Evolutionary conservation across 2,329 filamentous ascomycete species (phyloP).

Genomic region (Talaromyces rugulosus): DNA sequence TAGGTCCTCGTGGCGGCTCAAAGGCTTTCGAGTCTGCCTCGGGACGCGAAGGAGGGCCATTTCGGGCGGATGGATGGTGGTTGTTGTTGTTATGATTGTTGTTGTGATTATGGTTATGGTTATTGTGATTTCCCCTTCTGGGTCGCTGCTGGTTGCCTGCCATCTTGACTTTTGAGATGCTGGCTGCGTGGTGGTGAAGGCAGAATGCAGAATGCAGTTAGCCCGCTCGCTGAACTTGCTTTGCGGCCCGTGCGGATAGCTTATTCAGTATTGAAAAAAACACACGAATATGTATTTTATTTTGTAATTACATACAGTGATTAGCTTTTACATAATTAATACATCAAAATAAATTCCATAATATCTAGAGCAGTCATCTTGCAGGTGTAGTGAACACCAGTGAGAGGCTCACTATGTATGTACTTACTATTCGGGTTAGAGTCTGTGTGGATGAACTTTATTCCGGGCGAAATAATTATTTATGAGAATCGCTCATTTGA

Average conservation of each 20-base stretch:
- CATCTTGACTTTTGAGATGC: not conserved
- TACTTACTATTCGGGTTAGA: too few species aligned
- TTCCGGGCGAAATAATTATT: too few species aligned
- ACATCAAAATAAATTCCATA: not conserved
- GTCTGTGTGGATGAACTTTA: too few species aligned
- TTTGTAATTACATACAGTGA: not conserved
- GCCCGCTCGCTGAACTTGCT: not conserved
- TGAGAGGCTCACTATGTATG: too few species aligned
- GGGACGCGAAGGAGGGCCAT: slow-evolving; percentile 7
- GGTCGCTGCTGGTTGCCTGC: slow-evolving; percentile 10
- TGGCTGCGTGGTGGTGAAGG: not conserved
- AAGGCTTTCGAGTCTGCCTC: slow-evolving; percentile 3
- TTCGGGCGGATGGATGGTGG: not conserved
- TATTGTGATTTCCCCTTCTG: slow-evolving; percentile 5
- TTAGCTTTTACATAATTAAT: not conserved
- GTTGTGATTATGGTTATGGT: not conserved
- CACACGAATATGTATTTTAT: not conserved
- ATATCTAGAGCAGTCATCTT: too few species aligned
- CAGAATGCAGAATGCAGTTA: not conserved
- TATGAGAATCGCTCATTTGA: too few species aligned
- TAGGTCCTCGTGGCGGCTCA: slow-evolving; percentile 8
- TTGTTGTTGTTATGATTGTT: not conserved
- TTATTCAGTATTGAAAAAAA: not conserved
- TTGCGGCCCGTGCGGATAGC: not conserved
- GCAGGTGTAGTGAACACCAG: too few species aligned